phyloP scores from a whole-genome alignment of 2,329 filamentous ascomycete genomes.

The Colletotrichum sp. region DNA sequence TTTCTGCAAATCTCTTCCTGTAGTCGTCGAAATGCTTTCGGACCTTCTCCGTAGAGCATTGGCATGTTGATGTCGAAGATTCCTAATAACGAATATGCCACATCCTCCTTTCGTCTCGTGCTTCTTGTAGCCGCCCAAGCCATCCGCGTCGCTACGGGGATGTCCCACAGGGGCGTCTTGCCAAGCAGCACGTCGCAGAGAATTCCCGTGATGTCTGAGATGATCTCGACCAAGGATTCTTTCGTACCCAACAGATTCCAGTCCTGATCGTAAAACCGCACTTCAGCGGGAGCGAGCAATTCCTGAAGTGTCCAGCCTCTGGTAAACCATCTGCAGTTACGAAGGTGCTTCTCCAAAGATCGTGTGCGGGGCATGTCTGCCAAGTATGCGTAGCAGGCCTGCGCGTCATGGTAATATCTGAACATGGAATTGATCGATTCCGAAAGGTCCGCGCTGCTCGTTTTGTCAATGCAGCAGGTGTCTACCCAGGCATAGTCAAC shows the following conservation, averaged over 20 bases:
- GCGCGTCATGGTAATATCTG: slow-evolving; percentile 20
- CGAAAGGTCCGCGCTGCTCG: slow-evolving; percentile 23
- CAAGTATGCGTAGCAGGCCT: slow-evolving; percentile 25
- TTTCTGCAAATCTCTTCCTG: slow-evolving; percentile 3
- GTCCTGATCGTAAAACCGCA: slow-evolving; percentile 32
- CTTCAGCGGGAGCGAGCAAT: slow-evolving; percentile 54
- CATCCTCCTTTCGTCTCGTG: slow-evolving; percentile 26
- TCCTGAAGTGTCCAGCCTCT: slow-evolving; percentile 69
- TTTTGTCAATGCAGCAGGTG: slow-evolving; percentile 30
- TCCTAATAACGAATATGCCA: slow-evolving; percentile 30
- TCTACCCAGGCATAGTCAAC: slow-evolving; percentile 28
- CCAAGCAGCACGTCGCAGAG: not conserved
- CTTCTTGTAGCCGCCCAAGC: slow-evolving; percentile 28
- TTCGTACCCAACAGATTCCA: slow-evolving; percentile 33
- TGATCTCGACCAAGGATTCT: not conserved
- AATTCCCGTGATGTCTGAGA: not conserved
- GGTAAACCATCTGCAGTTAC: slow-evolving; percentile 33
- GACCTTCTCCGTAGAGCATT: slow-evolving; percentile 30
- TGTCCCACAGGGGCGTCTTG: not conserved
- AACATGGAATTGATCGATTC: slow-evolving; percentile 27
- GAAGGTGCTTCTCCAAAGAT: not conserved
- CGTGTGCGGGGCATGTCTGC: slow-evolving; percentile 22
- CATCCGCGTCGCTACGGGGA: slow-evolving; percentile 27
- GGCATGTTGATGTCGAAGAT: slow-evolving; percentile 31
- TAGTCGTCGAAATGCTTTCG: slow-evolving; percentile 25